Conservation (phyloP, 2,329 filamentous ascomycete genomes). For the Hypoxylon sp. region DNA sequence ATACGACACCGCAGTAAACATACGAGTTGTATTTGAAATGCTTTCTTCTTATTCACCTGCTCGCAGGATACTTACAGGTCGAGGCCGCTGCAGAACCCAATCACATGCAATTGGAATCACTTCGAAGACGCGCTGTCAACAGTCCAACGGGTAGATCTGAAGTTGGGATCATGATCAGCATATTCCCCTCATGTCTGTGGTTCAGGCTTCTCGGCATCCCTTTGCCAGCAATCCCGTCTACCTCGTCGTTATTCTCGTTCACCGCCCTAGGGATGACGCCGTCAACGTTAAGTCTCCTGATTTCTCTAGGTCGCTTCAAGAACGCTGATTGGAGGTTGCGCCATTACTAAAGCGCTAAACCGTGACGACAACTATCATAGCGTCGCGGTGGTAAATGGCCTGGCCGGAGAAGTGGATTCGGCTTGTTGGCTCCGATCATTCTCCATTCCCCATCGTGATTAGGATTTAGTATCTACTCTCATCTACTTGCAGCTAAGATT, state of each 20-base stretch:
- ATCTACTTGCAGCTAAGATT: conserved; percentile 15
- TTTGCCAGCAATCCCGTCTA: conserved; percentile 26
- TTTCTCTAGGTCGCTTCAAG: conserved; percentile 23
- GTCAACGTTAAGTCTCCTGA: conserved; percentile 33
- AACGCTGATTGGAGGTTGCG: conserved; percentile 39
- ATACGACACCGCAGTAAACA: not conserved
- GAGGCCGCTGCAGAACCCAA: conserved; percentile 21
- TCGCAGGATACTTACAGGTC: not conserved
- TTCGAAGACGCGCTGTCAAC: conserved; percentile 14
- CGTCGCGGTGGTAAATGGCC: conserved; percentile 31
- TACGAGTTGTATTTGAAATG: conserved; percentile 1
- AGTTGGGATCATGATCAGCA: conserved; percentile 37
- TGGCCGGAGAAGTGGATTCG: conserved; percentile 39
- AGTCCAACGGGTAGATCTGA: conserved; percentile 10
- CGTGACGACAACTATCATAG: conserved; percentile 38
- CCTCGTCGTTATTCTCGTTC: conserved; percentile 36
- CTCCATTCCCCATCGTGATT: conserved; percentile 23
- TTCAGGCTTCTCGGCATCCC: conserved; percentile 38
- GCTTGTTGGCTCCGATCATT: conserved; percentile 22
- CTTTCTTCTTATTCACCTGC: not conserved
- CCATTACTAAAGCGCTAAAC: conserved; percentile 42
- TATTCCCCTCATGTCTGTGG: conserved; percentile 28
- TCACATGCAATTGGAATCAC: conserved; percentile 35
- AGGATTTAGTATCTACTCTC: conserved; percentile 20
- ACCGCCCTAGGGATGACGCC: conserved; percentile 36